Conservation (phyloP, 1,284 basidiomycete genomes). For the Erythrobasidium hasegawianum region DNA sequence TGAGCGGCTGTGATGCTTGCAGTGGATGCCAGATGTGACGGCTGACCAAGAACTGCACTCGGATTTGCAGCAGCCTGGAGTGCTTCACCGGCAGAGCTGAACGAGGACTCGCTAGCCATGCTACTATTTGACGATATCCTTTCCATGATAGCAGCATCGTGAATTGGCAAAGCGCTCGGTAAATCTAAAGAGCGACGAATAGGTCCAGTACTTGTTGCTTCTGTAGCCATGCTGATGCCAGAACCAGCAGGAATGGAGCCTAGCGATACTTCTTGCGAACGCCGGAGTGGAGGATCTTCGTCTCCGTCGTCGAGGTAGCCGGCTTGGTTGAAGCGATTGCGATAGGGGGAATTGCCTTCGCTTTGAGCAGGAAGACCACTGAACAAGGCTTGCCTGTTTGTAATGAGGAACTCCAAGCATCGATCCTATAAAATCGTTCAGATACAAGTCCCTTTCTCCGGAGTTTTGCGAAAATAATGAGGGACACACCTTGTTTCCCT, state of each 20-base stretch:
- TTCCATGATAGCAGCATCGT: no score
- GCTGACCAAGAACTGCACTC: no score
- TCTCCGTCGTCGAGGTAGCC: constrained; percentile 16
- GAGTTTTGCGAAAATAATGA: constrained; percentile 3
- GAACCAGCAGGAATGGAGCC: no score
- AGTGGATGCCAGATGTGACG: no score
- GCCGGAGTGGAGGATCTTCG: constrained; percentile 25
- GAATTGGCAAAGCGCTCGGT: no score
- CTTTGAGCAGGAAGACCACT: constrained; percentile 43
- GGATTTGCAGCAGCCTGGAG: no score
- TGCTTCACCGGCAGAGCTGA: no score
- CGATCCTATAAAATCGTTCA: constrained; percentile 61
- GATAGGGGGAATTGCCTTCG: constrained; percentile 10
- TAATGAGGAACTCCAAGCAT: constrained; percentile 81
- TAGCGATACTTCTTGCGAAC: constrained; percentile 15
- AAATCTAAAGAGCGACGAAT: no score
- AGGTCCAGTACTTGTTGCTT: no score
- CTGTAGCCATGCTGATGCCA: no score
- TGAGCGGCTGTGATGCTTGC: not conserved
- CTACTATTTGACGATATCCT: no score
- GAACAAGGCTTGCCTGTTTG: constrained; percentile 54
- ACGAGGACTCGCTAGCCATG: no score
- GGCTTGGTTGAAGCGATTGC: constrained; percentile 3
- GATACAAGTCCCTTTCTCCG: constrained; percentile 15
- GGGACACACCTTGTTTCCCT: constrained; percentile 62